Base-by-base conservation (phyloP, 1,284 basidiomycete genomes). In the Fomes fomentarius region DNA sequence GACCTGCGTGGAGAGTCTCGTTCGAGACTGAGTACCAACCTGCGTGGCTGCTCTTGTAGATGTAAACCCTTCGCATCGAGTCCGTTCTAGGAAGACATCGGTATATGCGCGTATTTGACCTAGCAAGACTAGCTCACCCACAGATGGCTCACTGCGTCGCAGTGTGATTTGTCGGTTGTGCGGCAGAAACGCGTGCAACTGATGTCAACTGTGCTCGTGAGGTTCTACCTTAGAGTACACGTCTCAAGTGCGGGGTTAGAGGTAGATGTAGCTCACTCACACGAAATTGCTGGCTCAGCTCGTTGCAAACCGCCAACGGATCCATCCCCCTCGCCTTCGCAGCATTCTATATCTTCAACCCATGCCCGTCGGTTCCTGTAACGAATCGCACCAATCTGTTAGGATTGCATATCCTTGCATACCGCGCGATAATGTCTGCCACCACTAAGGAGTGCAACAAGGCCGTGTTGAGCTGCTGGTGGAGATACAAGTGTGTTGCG, bases 11-110 rank as follows among this genome's bases (percentile, higher is more conserved):
- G 81, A 76, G 0, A 92, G 88, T 91, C 71, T 98, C 95, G 72
- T 98, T 94, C 1, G 91, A 92, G 39, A 97, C 81, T 45, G 92
- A 92, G 67, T 97, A 98, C 91, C 94, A 97, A 17, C 95, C 95
- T 17, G 83, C 78, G 68, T 98, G 95, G 0, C 77, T 78, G 26
- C 87, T 90, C 67, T 95, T 93, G 74, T 96, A 97, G 47, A 97
- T 90, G 60, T n/a, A 87, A 80, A 0, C 89, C 91, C 57, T 80
- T 77, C 1, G 76, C 77, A 34, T 80, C 75, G 11, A 94, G 78
- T 68, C 61, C 63, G 45, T 71, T 70, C 84, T 85, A 63, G 47
- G 41, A 6, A 1, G n/a, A 8, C 6, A 25, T 41, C n/a, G n/a
- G 25, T 52, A 17, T 34, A 30, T 7, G 22, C 14, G 14, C 40